These are phyloP conservation scores for Lepiota brunneoincarnata DNA, from an alignment of 768 basidiomycete genomes.

Conservation along the genomic window DNA sequence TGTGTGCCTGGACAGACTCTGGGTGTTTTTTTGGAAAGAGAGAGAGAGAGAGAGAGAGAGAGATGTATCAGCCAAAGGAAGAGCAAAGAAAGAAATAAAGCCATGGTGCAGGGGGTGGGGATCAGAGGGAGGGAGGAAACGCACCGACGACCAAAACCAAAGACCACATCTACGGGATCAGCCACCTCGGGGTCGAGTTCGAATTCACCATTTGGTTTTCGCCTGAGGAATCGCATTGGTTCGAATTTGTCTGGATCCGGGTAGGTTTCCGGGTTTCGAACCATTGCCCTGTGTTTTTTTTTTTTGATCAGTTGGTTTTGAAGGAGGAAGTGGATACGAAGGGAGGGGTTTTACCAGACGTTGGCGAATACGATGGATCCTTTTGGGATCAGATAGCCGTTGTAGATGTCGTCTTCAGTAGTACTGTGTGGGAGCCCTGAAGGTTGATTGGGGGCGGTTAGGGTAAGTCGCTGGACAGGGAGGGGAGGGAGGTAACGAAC, in stretches of 20 bases:
- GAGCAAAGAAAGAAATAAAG: background rate
- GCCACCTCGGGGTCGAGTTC: slow-evolving; percentile 24
- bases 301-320: background rate
- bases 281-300: slow-evolving; percentile 24
- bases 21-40: background rate
- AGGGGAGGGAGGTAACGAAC: slow-evolving; percentile 14
- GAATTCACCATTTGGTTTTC: background rate
- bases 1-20: slow-evolving; percentile 20
- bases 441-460: background rate
- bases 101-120: slow-evolving; percentile 26
- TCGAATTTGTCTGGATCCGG: slow-evolving; percentile 31
- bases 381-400: slow-evolving; percentile 44
- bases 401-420: slow-evolving; percentile 41
- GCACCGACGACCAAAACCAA: slow-evolving; percentile 37
- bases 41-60: background rate
- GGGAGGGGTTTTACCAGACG: slow-evolving; percentile 23
- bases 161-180: slow-evolving; percentile 33
- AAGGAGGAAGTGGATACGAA: background rate
- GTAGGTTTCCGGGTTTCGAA: slow-evolving; percentile 26
- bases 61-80: background rate
- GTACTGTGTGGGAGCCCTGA: slow-evolving; percentile 31
- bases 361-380: slow-evolving; percentile 34
- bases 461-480: background rate
- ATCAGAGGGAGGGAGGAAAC: slow-evolving; percentile 11
- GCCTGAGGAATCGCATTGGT: slow-evolving; percentile 42